Conservation (phyloP, 305 asterid genomes). For the Solanum hybrid region DNA sequence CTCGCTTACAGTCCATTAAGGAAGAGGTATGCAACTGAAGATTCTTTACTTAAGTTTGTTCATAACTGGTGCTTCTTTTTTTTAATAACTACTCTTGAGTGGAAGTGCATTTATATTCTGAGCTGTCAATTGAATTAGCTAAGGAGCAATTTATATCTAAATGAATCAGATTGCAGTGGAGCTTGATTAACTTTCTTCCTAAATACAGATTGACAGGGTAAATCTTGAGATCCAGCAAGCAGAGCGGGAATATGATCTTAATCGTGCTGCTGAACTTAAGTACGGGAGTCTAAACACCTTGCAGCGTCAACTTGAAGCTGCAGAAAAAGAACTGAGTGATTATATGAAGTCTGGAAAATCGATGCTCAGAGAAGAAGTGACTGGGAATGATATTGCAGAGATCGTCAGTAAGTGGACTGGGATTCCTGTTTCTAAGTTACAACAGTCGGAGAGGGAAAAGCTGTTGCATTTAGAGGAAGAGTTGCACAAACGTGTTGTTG, state of each 20-base stretch:
- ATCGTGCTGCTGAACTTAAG: constrained; percentile 91
- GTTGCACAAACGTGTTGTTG: constrained; percentile 71
- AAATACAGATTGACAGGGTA: constrained; percentile 77
- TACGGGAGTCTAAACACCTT: constrained; percentile 78
- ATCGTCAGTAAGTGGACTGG: constrained; percentile 96
- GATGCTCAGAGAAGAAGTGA: constrained; percentile 88
- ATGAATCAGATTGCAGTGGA: neutral
- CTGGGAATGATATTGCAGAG: constrained; percentile 77
- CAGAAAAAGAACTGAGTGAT: constrained; percentile 71
- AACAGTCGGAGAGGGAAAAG: constrained; percentile 83
- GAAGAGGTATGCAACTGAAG: constrained; percentile 58
- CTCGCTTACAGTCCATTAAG: constrained; percentile 36
- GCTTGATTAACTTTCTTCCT: constrained; percentile 4
- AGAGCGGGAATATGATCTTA: constrained; percentile 88
- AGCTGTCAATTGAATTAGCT: neutral
- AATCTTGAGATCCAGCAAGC: constrained; percentile 95
- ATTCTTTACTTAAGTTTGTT: constrained; percentile 2
- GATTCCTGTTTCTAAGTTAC: constrained; percentile 77
- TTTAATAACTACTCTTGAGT: neutral
- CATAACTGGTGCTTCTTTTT: neutral
- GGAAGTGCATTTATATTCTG: neutral
- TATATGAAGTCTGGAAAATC: constrained; percentile 86
- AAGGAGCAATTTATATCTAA: neutral
- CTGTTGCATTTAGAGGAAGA: constrained; percentile 74
- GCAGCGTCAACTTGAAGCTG: constrained; percentile 76